Evolutionary conservation across 371 early-diverging fungal species (phyloP).

Genomic region (Lichtheimia hyalospora): DNA sequence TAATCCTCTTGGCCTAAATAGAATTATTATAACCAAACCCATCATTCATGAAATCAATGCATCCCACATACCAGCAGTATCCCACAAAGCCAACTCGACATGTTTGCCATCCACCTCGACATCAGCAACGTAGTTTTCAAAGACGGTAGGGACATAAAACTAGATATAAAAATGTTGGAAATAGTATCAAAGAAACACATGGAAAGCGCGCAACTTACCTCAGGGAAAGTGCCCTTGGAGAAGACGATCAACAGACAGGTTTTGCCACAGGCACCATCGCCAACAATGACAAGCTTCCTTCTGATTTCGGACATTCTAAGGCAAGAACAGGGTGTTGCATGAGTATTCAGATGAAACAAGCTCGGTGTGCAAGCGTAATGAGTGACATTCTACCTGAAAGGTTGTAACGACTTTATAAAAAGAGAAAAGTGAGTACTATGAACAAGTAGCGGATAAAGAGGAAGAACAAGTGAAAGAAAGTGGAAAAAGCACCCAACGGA

Average conservation of each 20-base stretch:
- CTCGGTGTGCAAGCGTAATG: background rate
- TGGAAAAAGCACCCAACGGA: slow-evolving; percentile 2
- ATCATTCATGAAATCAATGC: background rate
- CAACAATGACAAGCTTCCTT: slow-evolving; percentile 95
- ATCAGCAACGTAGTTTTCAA: slow-evolving; percentile 94
- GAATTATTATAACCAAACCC: too few species aligned
- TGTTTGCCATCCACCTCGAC: slow-evolving; percentile 62
- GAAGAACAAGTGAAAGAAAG: background rate
- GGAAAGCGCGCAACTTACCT: slow-evolving; percentile 51
- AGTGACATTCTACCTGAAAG: background rate
- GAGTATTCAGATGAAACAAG: too few species aligned
- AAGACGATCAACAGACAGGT: slow-evolving; percentile 96
- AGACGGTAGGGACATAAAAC: slow-evolving; percentile 91
- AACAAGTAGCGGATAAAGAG: background rate
- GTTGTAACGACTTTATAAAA: background rate
- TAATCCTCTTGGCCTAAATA: slow-evolving; percentile 81
- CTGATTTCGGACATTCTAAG: slow-evolving; percentile 79
- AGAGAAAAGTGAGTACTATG: background rate
- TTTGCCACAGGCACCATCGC: slow-evolving; percentile 98
- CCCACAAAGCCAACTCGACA: slow-evolving; percentile 80
- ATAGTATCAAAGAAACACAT: background rate
- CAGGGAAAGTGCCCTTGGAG: slow-evolving; percentile 91
- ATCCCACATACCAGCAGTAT: slow-evolving; percentile 86
- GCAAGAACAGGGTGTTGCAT: background rate
- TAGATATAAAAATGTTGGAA: slow-evolving; percentile 12